Evolutionary conservation across 1,284 basidiomycete genomes (phyloP).

Genomic region (Fomes fomentarius): DNA sequence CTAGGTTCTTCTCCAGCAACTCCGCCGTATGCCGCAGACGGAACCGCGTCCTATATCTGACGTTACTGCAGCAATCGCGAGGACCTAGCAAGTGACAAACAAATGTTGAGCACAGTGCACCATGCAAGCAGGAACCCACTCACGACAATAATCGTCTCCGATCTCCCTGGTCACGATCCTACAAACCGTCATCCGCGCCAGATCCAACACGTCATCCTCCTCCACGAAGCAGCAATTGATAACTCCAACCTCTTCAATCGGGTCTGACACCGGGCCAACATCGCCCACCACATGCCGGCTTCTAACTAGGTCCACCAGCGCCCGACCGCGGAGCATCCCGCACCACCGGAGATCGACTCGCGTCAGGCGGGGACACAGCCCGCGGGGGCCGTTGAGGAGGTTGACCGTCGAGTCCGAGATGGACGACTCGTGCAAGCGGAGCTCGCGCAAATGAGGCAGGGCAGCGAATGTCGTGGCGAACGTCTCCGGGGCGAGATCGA

Average conservation of each 20-base stretch:
- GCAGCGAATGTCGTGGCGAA: slow-evolving; percentile 45
- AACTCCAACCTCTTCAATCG: slow-evolving; percentile 51
- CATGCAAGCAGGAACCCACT: slow-evolving; percentile 30
- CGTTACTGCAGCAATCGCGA: slow-evolving; percentile 56
- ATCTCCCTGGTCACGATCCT: slow-evolving; percentile 49
- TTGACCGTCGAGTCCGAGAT: slow-evolving; percentile 53
- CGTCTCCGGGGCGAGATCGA: slow-evolving; percentile 47
- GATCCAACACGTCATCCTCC: slow-evolving; percentile 55
- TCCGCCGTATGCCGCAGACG: slow-evolving; percentile 17
- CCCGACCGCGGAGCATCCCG: slow-evolving; percentile 52
- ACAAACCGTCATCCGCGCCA: slow-evolving; percentile 54
- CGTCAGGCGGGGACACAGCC: slow-evolving; percentile 51
- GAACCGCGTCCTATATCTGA: slow-evolving; percentile 46
- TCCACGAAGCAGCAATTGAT: slow-evolving; percentile 63
- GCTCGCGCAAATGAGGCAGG: slow-evolving; percentile 46
- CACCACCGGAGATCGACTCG: slow-evolving; percentile 66
- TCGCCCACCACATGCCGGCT: slow-evolving; percentile 36
- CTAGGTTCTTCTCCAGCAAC: background rate
- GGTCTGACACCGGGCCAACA: slow-evolving; percentile 13
- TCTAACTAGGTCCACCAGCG: slow-evolving; percentile 51
- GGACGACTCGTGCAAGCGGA: slow-evolving; percentile 64
- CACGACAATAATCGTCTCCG: slow-evolving; percentile 58
- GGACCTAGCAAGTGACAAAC: slow-evolving; percentile 39
- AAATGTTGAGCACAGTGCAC: slow-evolving; percentile 9
- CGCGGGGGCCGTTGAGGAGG: slow-evolving; percentile 42